These are phyloP conservation scores for Metschnikowia anglica DNA, from an alignment of 805 yeast genomes.

Conservation along the genomic window DNA sequence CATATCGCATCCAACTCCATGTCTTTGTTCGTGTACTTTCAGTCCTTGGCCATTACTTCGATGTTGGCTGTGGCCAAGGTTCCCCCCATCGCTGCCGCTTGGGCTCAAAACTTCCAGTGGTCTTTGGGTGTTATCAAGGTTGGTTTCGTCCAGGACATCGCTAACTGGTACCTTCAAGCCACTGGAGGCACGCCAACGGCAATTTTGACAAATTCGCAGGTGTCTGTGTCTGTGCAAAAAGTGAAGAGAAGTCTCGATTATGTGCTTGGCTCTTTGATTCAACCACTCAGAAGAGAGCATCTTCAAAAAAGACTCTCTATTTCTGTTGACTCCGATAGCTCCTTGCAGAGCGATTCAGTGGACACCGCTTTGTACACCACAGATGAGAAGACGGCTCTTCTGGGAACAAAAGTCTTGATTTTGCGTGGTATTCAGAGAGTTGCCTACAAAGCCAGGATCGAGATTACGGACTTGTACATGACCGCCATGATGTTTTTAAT, in stretches of 20 bases:
- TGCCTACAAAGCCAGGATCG: slow-evolving; percentile 79
- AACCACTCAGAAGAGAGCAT: neutral
- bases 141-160: slow-evolving; percentile 74
- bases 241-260: slow-evolving; percentile 27
- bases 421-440: slow-evolving; percentile 92
- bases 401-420: slow-evolving; percentile 70
- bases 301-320: slow-evolving; percentile 33
- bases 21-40: slow-evolving; percentile 91
- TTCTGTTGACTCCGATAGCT: slow-evolving; percentile 44
- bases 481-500: slow-evolving; percentile 84
- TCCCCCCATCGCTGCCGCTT: slow-evolving; percentile 97
- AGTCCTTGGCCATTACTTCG: slow-evolving; percentile 83
- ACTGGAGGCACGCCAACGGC: slow-evolving; percentile 90
- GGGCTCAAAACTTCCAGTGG: slow-evolving; percentile 98
- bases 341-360: slow-evolving; percentile 43
- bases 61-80: slow-evolving; percentile 93
- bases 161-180: slow-evolving; percentile 92
- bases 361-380: slow-evolving; percentile 59
- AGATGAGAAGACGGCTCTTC: slow-evolving; percentile 59
- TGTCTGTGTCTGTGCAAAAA: slow-evolving; percentile 81
- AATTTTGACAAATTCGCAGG: slow-evolving; percentile 59
- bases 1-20: slow-evolving; percentile 97
- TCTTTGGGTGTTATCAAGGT: slow-evolving; percentile 85
- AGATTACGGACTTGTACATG: slow-evolving; percentile 79
- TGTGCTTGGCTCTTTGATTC: slow-evolving; percentile 9